Evolutionary conservation across 2,329 filamentous ascomycete genomes (phyloP), one percentile per base, ranked within the genome.

Genomic region (Tricladium varicosporioides): DNA sequence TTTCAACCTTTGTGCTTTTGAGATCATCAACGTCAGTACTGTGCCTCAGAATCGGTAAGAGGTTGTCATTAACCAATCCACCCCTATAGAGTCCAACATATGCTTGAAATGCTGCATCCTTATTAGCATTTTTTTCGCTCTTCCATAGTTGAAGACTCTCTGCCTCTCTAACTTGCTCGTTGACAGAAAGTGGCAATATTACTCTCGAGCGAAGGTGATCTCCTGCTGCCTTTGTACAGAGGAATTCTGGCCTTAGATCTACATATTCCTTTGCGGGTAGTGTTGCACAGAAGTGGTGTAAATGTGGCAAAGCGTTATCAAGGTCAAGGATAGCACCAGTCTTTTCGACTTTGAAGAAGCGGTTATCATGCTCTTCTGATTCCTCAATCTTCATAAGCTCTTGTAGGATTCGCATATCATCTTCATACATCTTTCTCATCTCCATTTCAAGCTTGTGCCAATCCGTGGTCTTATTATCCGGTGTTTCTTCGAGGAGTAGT

Each of bases 211-310:
- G 75, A 18, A 85, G 65, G 4, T 67, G 63, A 13, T 50, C 31
- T 16, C 59, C 80, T 77, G 31, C 82, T 73, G 42, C 83, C 10
- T 48, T 46, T 11, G 40, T 56, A 15, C 72, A 65, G n/a, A 76
- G 68, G 66, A 92, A 96, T 49, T 88, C 82, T 0, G 92, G 91
- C 1, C 80, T 76, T 15, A 75, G 74, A 62, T 92, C 83, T 5
- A 86, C 77, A 66, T 85, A 90, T 22, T 82, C 80, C 0, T 75
- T 76, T 0, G 74, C 32, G 7, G 65, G 64, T 0, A 92, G 70
- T 0, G 80, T 78, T 0, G 77, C 75, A 70, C 92, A 97, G 64
- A 97, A 95, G 71, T 96, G 91, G 48, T 89, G 78, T 1, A 97
- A 78, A 70, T 94, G 91, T n/a, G 78, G 72, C 48, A 87, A 83